Base-by-base conservation (phyloP, 1,284 basidiomycete species). In the Thecaphora thlaspeos region DNA sequence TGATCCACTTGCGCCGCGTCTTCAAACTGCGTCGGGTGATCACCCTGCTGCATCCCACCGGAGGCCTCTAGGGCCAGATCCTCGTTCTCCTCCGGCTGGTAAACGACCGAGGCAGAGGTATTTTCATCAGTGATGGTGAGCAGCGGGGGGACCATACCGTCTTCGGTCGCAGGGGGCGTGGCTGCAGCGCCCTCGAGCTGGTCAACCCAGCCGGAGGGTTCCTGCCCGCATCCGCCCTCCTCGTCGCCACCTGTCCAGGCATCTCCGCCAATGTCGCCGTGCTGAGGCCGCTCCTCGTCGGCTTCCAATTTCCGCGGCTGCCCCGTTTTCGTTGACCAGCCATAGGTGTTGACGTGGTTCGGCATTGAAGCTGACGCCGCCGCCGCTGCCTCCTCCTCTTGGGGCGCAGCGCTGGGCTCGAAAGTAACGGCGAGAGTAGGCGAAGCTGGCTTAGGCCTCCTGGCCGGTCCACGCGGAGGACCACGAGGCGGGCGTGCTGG, bases 61-160 rank as follows among this genome's bases (percentile, higher is more conserved):
- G 26, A n/a, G 24, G n/a, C 24, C 9, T 26, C 26, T 15, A 15
- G 12, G 17, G 12, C 24, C 17, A 21, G 19, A 15, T 24, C 12
- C 28, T 45, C 28, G 17, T 34, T 14, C 12, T 22, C 32, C 10
- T 24, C 43, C 28, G 32, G 32, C 9, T 21, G 26, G 18, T 37
- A 28, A 11, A 28, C 26, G 26, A 28, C 26, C 26, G 26, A 18
- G 15, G 24, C 43, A 18, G 26, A 12, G 26, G 14, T 28, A 30
- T 45, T 48, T 21, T 61, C 62, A 46, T 65, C 62, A 1, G 62
- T 65, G 37, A 65, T 46, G 18, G 62, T 65, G 21, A 65, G 39
- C 2, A 45, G 51, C 9, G 62, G 62, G 7, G 61, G 48, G 5
- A 28, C 11, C 10, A 58, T 47, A 8, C 53, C 60, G 21, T 67